phyloP scores from a whole-genome alignment of 1,139 yeast species.

The Yamadazyma mexicana region DNA sequence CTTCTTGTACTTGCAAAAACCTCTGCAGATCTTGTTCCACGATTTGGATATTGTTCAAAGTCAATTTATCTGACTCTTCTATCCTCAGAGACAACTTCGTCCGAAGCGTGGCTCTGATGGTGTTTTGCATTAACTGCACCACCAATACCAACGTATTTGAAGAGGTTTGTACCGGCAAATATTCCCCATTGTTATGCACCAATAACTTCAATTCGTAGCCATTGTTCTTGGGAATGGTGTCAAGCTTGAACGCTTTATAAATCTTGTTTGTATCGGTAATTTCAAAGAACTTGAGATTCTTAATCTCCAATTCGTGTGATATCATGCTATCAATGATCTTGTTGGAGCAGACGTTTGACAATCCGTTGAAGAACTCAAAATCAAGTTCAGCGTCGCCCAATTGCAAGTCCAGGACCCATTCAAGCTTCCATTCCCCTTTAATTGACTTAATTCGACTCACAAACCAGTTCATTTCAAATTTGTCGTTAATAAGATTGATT shows the following conservation, averaged over 20 bases:
- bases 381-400: conserved; percentile 34
- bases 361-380: conserved; percentile 39
- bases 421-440: conserved; percentile 64
- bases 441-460: conserved; percentile 62
- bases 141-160: conserved; percentile 37
- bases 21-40: conserved; percentile 2
- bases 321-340: conserved; percentile 64
- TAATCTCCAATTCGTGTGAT: conserved; percentile 54
- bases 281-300: conserved; percentile 38
- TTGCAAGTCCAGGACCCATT: conserved; percentile 35
- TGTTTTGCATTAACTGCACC: conserved; percentile 25
- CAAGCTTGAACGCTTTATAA: conserved; percentile 1
- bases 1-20: conserved; percentile 8
- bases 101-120: conserved; percentile 11
- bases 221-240: neutral
- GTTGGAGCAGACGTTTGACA: conserved; percentile 56
- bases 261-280: conserved; percentile 9
- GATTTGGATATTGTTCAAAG: conserved; percentile 10
- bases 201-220: conserved; percentile 29
- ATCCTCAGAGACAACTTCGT: conserved; percentile 19
- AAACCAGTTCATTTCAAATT: conserved; percentile 56
- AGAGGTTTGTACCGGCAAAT: conserved; percentile 37
- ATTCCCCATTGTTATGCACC: conserved; percentile 32
- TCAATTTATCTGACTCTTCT: conserved; percentile 32
- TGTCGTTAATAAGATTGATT: conserved; percentile 43